Evolutionary conservation across 176 grass and related monocot genomes (phyloP), one percentile per base, ranked within the genome.

Genomic region (Guadua angustifolia): DNA sequence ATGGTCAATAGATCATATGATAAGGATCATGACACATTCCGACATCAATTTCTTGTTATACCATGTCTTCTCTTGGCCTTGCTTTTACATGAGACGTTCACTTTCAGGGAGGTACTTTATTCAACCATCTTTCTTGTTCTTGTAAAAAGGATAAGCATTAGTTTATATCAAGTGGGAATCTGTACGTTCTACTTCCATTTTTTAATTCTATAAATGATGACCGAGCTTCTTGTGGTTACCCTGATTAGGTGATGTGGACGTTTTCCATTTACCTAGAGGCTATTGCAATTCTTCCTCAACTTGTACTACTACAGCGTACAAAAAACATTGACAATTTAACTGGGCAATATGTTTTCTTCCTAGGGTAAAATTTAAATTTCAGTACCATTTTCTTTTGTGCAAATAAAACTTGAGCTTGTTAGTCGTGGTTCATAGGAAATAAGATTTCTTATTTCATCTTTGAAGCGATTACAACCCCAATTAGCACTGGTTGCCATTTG

Each of bases 321-420:
- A 87, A 81, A 49, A 95, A 95, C 61, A 86, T 92, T 1, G 90
- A 92, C 53, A 95, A 90, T 76, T 79, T 92, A 77, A 92, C 93
- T 75, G 86, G 86, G 61, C 88, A 95, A 92, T 95, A 95, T 75
- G 88, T 95, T 82, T 95, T 95, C 83, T 86, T 95, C 32, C 80
- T 92, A 50, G 90, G 93, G 93, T 95, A 95, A 84, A 43, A 19
- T 83, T 44, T 74, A 11, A 71, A 52, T 52, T 52, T 52, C 50
- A 18, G 16, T 52, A 71, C 22, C 33, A 18, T 53, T 39, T 75
- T 52, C 11, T 50, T 49, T 49, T 83, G 57, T 29, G 11, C 58
- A 66, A 51, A 83, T 12, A 72, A 62, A 24, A 12, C 7, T 68
- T 80, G 10, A 49, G 12, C 78, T 82, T 71, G 16, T 43, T 39